A percentile compares a stretch with the other conserved stretches of the same genome.
phyloP scores from a whole-genome alignment of 2,329 filamentous ascomycete species.

The Sporothrix variecibatus region DNA sequence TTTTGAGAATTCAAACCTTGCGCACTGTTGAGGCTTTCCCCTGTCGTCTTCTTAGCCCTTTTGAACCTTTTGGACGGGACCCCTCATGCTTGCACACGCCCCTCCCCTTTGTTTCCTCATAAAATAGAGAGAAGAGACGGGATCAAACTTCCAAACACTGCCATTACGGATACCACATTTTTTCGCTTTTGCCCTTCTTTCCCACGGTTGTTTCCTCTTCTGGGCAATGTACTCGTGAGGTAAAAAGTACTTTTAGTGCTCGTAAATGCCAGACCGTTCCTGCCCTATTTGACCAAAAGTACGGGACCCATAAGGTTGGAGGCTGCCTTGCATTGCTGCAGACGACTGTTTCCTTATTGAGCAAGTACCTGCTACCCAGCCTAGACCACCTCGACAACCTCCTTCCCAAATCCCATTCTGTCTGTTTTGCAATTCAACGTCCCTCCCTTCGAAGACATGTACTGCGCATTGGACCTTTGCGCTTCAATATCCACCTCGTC shows the following conservation, averaged over 20 bases:
- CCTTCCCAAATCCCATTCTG: neutral
- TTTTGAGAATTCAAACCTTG: neutral
- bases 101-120: neutral
- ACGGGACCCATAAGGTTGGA: neutral
- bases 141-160: constrained; percentile 17
- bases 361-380: constrained; percentile 17
- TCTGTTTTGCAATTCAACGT: neutral
- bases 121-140: neutral
- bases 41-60: neutral
- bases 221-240: constrained; percentile 1
- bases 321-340: neutral
- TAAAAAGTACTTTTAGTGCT: neutral
- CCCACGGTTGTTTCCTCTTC: neutral
- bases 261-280: neutral
- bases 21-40: neutral
- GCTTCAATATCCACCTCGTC: neutral
- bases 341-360: neutral
- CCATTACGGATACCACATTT: neutral
- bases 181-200: neutral
- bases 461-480: neutral
- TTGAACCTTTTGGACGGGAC: neutral
- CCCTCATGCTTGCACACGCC: neutral
- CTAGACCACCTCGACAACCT: constrained; percentile 7
- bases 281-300: neutral
- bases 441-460: neutral